These are phyloP conservation scores for Magnolia changhungtana DNA, from an alignment of 164 flowering plant genomes.

Conservation along the genomic window DNA sequence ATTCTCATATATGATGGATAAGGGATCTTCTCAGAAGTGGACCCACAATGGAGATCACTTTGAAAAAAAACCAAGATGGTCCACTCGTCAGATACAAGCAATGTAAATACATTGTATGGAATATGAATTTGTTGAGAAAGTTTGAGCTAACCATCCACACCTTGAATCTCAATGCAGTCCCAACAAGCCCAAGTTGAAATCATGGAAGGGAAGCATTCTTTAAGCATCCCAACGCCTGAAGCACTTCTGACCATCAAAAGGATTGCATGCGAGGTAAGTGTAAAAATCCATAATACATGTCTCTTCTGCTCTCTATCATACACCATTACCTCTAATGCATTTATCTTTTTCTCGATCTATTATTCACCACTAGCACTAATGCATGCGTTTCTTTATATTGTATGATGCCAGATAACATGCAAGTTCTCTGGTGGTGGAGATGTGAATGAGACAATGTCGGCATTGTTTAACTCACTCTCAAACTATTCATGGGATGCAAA, in stretches of 20 bases:
- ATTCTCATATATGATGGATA: no score
- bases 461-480: constrained; percentile 43
- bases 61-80: no score
- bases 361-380: background rate
- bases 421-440: constrained; percentile 62
- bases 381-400: background rate
- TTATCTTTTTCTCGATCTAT: background rate
- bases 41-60: no score
- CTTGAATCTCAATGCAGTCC: constrained; percentile 15
- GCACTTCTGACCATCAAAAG: constrained; percentile 39
- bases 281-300: background rate
- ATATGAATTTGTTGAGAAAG: no score
- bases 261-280: constrained; percentile 55
- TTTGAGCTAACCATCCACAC: no score
- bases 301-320: background rate
- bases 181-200: constrained; percentile 13
- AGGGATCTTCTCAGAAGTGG: no score
- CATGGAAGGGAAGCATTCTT: constrained; percentile 29
- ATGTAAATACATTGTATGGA: no score
- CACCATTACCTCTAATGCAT: background rate
- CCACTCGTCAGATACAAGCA: no score
- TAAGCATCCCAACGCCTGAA: constrained; percentile 34
- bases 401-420: constrained; percentile 47
- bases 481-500: constrained; percentile 47
- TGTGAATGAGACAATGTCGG: constrained; percentile 44